Evolutionary conservation across 495 filamentous ascomycete genomes (phyloP), one percentile per base, ranked within the genome.

Genomic region (Penicillium herquei): DNA sequence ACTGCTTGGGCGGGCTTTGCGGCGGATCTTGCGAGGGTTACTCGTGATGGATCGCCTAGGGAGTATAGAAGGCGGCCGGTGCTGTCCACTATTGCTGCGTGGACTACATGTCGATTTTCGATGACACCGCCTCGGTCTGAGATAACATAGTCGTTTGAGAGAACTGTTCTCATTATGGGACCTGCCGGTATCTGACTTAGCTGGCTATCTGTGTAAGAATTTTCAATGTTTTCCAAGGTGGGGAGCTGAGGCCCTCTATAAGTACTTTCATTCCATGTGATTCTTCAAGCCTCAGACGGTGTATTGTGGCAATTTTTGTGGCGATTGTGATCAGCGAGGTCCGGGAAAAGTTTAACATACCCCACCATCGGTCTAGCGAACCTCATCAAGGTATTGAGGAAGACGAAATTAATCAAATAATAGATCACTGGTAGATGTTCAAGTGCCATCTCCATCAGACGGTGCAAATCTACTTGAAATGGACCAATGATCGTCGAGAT

Each of bases 1-100:
- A 74, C 58, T 2, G 70, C 69, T 51, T 78, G 74, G 0, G 64
- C 62, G 0, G 74, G 76, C 48, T 78, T 78, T 11, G 74, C 73
- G 0, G 72, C 67, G 9, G 74, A 78, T 12, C 74, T 69, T 14
- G 63, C 59, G 8, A 76, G 63, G 0, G 74, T 78, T 9, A 72
- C 31, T 14, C 73, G 64, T 4, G 54, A 50, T 3, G 76, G 69
- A 45, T 78, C 58, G 9, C 74, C 74, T 5, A 75, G 63, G 10
- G 55, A 48, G 43, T 64, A 72, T 8, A 77, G 63, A 1, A 75
- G 51, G 3, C 51, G 54, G 39, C 74, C 67, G 4, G 57, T 61
- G 9, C 63, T 50, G 35, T 75, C 68, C 14, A 65, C 58, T 3
- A 78, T 41, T 9, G 73, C 70, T 14, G 69, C 70, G 50, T 76